phyloP scores from a whole-genome alignment of 805 yeast genomes.

The Candida nanaspora region DNA sequence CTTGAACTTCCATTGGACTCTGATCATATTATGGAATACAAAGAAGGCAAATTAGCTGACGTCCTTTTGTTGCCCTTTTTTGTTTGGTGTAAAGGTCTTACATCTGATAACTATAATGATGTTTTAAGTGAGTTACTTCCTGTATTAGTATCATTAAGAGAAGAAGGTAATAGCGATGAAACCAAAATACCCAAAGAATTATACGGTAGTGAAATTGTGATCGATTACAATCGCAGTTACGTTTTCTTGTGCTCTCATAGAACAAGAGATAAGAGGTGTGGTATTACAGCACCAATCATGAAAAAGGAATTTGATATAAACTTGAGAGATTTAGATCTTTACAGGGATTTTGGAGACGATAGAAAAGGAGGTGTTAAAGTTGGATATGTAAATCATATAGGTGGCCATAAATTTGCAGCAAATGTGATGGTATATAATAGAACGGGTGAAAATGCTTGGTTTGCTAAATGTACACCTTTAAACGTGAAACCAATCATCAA shows the following conservation, averaged over 20 bases:
- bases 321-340: constrained; percentile 61
- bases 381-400: constrained; percentile 75
- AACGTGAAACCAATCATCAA: constrained; percentile 70
- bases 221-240: constrained; percentile 35
- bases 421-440: constrained; percentile 72
- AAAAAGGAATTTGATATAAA: constrained; percentile 69
- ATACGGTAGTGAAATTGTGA: constrained; percentile 28
- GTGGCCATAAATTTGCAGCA: constrained; percentile 94
- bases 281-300: constrained; percentile 88
- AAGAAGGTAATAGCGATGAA: constrained; percentile 14
- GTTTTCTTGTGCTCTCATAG: constrained; percentile 82
- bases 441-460: constrained; percentile 76
- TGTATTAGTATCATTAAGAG: constrained; percentile 20
- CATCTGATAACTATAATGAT: constrained; percentile 31
- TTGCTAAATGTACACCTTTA: constrained; percentile 77
- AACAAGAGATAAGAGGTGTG: constrained; percentile 90
- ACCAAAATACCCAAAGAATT: constrained; percentile 12
- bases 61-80: constrained; percentile 68
- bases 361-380: constrained; percentile 72
- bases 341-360: constrained; percentile 71
- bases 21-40: constrained; percentile 34
- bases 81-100: constrained; percentile 54
- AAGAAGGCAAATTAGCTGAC: constrained; percentile 43
- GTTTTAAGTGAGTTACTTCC: constrained; percentile 41
- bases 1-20: constrained; percentile 41